phyloP scores from a whole-genome alignment of 208 protist genomes.

The Kentomonas sorsogonicus region DNA sequence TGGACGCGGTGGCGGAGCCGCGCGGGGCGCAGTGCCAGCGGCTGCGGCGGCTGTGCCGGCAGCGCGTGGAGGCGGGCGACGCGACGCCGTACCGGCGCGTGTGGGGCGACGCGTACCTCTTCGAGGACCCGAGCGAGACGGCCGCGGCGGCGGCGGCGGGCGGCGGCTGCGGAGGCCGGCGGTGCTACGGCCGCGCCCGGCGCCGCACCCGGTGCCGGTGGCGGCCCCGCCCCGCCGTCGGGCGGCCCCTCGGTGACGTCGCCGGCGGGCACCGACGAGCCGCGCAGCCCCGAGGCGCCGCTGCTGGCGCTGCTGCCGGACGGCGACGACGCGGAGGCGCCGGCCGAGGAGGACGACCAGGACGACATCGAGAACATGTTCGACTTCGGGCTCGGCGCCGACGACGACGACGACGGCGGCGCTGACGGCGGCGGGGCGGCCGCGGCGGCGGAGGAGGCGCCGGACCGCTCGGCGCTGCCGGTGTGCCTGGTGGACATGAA shows the following conservation, averaged over 20 bases:
- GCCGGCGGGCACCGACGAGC: too few species aligned
- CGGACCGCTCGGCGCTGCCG: constrained; percentile 29
- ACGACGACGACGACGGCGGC: background rate
- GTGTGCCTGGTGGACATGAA: constrained; percentile 50
- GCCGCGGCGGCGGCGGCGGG: constrained; percentile 6
- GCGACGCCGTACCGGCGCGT: constrained; percentile 17
- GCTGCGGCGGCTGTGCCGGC: constrained; percentile 24
- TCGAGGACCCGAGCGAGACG: constrained; percentile 13
- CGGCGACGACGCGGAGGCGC: background rate
- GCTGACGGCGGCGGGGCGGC: background rate
- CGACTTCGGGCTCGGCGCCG: constrained; percentile 3
- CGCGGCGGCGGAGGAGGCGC: constrained; percentile 17
- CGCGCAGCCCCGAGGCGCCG: too few species aligned
- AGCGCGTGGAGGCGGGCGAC: constrained; percentile 13
- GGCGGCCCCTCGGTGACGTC: too few species aligned
- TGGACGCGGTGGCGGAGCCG: constrained; percentile 8
- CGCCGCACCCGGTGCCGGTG: too few species aligned
- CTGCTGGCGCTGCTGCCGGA: background rate
- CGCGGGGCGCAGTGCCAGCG: constrained; percentile 19
- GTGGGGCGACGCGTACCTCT: constrained; percentile 15
- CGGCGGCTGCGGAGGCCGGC: constrained; percentile 4
- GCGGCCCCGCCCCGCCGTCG: too few species aligned
- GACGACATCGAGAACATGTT: too few species aligned
- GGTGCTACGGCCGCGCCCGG: background rate
- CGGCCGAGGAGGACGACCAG: too few species aligned